Percentiles rank a stretch among this genome's conserved stretches.
phyloP scores from a whole-genome alignment of 2,329 filamentous ascomycete genomes.

The Thielaviopsis ethacetica region DNA sequence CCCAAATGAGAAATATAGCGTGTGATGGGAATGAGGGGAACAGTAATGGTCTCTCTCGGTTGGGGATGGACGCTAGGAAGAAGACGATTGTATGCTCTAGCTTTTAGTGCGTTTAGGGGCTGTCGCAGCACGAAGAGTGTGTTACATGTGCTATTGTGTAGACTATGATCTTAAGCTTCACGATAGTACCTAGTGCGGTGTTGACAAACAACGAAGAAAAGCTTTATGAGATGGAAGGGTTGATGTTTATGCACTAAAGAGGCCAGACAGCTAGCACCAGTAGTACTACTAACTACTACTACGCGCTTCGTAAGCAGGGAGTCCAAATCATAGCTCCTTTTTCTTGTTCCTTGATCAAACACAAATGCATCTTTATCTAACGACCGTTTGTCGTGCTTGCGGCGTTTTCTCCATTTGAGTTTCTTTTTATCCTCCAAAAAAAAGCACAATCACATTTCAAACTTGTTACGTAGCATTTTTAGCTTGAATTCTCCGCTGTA shows the following conservation, averaged over 20 bases:
- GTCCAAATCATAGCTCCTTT: neutral
- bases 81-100: no score
- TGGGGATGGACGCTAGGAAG: no score
- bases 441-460: neutral
- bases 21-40: no score
- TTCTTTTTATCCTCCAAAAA: neutral
- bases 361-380: no score
- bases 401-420: neutral
- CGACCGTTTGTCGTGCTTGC: neutral
- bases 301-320: neutral
- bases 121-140: neutral
- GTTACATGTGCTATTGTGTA: neutral
- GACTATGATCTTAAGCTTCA: neutral
- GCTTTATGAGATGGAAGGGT: neutral
- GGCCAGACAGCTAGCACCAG: neutral
- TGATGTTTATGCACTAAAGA: neutral
- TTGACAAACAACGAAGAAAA: neutral
- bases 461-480: neutral
- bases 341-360: neutral
- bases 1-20: neutral
- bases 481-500: neutral
- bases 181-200: neutral
- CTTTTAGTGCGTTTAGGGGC: neutral
- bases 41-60: no score
- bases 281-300: neutral